Conservation (phyloP, 1,284 basidiomycete genomes). For the Fomitopsis betulina region DNA sequence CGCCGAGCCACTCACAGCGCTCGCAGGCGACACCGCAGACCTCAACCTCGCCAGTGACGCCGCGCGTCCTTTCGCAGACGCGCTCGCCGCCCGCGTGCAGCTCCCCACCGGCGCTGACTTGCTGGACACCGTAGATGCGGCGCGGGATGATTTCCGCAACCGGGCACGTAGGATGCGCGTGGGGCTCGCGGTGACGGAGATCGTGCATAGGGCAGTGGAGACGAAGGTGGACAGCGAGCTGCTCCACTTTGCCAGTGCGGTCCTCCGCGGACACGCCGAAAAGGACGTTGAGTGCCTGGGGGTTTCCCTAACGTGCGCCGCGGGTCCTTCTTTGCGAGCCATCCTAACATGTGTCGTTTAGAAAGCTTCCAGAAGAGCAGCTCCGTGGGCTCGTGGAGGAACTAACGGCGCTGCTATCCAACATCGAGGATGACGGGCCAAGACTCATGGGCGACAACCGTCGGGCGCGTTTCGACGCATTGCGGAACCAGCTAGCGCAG, state of each 20-base stretch:
- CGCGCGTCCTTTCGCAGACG: constrained; percentile 36
- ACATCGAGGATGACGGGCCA: constrained; percentile 17
- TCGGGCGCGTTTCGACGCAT: not conserved
- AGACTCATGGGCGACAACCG: constrained; percentile 20
- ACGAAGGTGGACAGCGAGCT: constrained; percentile 6
- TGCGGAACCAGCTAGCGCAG: not conserved
- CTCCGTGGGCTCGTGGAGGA: constrained; percentile 35
- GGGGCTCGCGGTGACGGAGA: constrained; percentile 41
- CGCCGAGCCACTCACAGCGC: constrained; percentile 48
- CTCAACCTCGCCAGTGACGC: constrained; percentile 9
- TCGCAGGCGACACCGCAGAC: constrained; percentile 26
- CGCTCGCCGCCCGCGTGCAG: constrained; percentile 32
- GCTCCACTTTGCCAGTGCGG: constrained; percentile 30
- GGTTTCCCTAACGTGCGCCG: constrained; percentile 41
- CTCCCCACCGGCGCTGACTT: constrained; percentile 13
- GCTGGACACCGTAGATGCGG: constrained; percentile 31
- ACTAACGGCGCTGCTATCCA: constrained; percentile 35
- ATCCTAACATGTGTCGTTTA: constrained; percentile 19
- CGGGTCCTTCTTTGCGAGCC: not conserved
- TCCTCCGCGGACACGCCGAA: constrained; percentile 38
- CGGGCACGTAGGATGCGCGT: constrained; percentile 36
- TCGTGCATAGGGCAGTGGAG: constrained; percentile 38
- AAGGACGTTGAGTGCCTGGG: constrained; percentile 41
- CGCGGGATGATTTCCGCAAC: constrained; percentile 33
- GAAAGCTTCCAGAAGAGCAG: constrained; percentile 40